phyloP scores from a whole-genome alignment of 441 rosid genomes.

The Populus hybrid region DNA sequence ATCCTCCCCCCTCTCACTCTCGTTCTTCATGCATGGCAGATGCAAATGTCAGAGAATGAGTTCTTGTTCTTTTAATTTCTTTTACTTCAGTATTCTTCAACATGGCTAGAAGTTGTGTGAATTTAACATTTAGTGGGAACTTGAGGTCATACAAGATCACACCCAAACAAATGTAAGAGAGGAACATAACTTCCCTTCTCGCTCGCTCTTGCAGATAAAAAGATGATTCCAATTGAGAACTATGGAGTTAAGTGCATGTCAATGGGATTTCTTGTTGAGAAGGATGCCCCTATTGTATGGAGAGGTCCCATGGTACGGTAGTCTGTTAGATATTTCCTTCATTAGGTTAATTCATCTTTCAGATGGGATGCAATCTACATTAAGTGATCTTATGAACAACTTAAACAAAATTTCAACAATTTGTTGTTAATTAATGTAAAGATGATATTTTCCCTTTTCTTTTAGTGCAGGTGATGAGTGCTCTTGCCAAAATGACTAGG shows the following conservation, averaged over 20 bases:
- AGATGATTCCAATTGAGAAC: constrained; percentile 84
- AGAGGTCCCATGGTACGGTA: constrained; percentile 87
- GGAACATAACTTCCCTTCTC: background rate
- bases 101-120: too few relatives aligned
- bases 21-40: too few relatives aligned
- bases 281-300: constrained; percentile 90
- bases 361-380: background rate
- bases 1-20: too few relatives aligned
- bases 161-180: background rate
- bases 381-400: too few relatives aligned
- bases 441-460: constrained; percentile 11
- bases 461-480: constrained; percentile 54
- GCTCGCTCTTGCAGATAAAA: constrained; percentile 48
- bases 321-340: background rate
- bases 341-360: background rate
- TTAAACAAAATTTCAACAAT: too few relatives aligned
- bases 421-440: too few relatives aligned
- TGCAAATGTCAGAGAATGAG: too few relatives aligned
- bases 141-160: too few relatives aligned
- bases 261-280: constrained; percentile 88
- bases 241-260: constrained; percentile 94
- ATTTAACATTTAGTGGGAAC: too few relatives aligned
- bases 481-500: constrained; percentile 61
- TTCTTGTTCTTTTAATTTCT: too few relatives aligned
- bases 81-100: too few relatives aligned